These are phyloP conservation scores for Colletotrichum liaoningense DNA, from an alignment of 2,329 filamentous ascomycete genomes.

Conservation along the genomic window DNA sequence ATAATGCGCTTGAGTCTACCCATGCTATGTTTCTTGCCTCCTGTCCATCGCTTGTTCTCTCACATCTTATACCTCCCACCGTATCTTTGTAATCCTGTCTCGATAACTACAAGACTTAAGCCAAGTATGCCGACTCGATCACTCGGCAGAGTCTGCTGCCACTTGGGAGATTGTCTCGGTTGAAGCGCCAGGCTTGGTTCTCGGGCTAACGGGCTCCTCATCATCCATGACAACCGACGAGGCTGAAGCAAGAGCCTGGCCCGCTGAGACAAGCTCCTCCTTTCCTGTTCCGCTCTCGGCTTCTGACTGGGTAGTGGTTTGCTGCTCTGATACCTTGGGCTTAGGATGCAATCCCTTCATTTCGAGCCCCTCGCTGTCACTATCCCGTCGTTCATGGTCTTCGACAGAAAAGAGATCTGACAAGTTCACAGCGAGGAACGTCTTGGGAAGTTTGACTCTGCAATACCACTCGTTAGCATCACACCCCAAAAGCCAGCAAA, in stretches of 20 bases:
- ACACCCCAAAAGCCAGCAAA: neutral
- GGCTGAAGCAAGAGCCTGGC: conserved; percentile 29
- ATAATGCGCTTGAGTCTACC: neutral
- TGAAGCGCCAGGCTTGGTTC: conserved; percentile 11
- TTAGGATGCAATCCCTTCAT: conserved; percentile 54
- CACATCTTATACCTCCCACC: neutral
- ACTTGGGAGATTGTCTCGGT: conserved; percentile 6
- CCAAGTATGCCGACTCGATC: neutral
- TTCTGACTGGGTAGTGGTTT: neutral
- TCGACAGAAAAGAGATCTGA: conserved; percentile 72
- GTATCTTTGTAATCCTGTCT: neutral
- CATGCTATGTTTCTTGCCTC: neutral
- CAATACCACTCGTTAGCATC: conserved; percentile 12
- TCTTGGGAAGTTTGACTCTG: conserved; percentile 75
- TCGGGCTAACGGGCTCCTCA: conserved; percentile 15
- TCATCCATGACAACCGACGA: neutral
- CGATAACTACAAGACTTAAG: neutral
- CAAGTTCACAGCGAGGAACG: conserved; percentile 73
- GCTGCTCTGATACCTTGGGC: conserved; percentile 19
- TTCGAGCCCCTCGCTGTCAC: conserved; percentile 60
- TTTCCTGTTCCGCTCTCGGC: conserved; percentile 18
- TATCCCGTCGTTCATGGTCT: conserved; percentile 62
- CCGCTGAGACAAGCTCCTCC: conserved; percentile 31
- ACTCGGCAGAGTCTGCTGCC: neutral
- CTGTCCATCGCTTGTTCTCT: neutral